These are phyloP conservation scores for Kurtzmaniella quercitrusa DNA, from an alignment of 1,139 yeast genomes.

Conservation along the genomic window DNA sequence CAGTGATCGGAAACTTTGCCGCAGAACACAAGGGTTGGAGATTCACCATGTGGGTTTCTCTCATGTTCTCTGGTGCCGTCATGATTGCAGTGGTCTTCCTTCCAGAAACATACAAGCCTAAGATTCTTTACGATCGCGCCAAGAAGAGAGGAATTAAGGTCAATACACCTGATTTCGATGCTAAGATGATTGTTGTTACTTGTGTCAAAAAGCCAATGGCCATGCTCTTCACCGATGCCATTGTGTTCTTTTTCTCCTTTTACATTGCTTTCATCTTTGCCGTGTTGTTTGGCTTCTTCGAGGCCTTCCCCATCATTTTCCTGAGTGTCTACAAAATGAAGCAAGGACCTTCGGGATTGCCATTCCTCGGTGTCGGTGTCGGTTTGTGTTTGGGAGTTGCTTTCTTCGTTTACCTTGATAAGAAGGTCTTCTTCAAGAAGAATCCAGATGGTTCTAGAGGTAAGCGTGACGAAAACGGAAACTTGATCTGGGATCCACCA, in stretches of 20 bases:
- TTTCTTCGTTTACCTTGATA: conserved; percentile 48
- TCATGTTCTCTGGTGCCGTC: conserved; percentile 67
- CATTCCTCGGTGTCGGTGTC: conserved; percentile 66
- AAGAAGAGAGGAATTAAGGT: conserved; percentile 51
- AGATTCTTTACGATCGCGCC: conserved; percentile 55
- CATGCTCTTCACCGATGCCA: conserved; percentile 66
- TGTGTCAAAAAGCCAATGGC: conserved; percentile 60
- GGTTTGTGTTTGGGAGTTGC: conserved; percentile 56
- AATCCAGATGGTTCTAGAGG: conserved; percentile 64
- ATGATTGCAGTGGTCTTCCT: conserved; percentile 52
- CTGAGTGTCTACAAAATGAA: conserved; percentile 56
- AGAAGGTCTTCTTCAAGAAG: conserved; percentile 45
- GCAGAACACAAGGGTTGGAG: conserved; percentile 67
- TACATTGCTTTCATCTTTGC: conserved; percentile 73
- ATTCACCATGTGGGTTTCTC: conserved; percentile 74
- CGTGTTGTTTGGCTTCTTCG: conserved; percentile 72
- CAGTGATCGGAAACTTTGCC: conserved; percentile 77
- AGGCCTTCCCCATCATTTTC: conserved; percentile 72
- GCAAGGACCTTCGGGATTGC: conserved; percentile 59
- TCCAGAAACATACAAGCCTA: conserved; percentile 71
- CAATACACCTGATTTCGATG: conserved; percentile 23
- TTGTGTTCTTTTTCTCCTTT: conserved; percentile 60
- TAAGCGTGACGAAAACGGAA: conserved; percentile 51
- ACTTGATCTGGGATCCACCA: conserved; percentile 38
- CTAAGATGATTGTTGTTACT: conserved; percentile 27